These are phyloP conservation scores for Ceratobasidium papillatum DNA, from an alignment of 1,284 basidiomycete genomes.

Conservation along the genomic window DNA sequence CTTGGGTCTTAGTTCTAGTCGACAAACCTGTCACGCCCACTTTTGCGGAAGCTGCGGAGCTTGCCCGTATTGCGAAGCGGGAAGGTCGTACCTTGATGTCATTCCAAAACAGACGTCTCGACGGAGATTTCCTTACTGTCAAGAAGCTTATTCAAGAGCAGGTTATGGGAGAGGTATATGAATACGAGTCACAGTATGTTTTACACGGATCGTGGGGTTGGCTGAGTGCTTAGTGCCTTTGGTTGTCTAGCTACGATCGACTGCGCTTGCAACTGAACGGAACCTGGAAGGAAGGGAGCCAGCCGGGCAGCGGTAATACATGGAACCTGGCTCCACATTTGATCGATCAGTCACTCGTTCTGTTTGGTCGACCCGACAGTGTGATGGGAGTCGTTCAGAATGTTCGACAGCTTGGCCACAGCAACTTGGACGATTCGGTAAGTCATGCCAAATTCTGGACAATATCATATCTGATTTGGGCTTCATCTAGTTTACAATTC, in stretches of 20 bases:
- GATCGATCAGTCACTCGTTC: constrained; percentile 34
- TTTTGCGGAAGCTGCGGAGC: constrained; percentile 29
- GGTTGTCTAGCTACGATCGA: constrained; percentile 25
- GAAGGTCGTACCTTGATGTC: constrained; percentile 28
- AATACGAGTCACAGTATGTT: constrained; percentile 35
- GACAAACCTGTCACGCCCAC: constrained; percentile 39
- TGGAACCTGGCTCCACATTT: constrained; percentile 35
- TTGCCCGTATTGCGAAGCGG: constrained; percentile 31
- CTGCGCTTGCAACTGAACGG: constrained; percentile 30
- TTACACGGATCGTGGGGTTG: background rate
- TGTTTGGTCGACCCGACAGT: constrained; percentile 35
- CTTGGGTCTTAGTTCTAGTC: constrained; percentile 7
- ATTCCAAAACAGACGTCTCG: constrained; percentile 33
- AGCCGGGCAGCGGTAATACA: constrained; percentile 30
- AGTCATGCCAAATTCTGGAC: background rate
- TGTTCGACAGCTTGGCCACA: constrained; percentile 31
- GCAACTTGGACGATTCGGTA: constrained; percentile 35
- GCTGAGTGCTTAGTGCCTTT: background rate
- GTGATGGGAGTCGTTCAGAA: constrained; percentile 37
- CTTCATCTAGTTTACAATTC: constrained; percentile 23
- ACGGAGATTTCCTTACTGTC: constrained; percentile 36
- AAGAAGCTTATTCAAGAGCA: constrained; percentile 28
- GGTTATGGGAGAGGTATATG: constrained; percentile 22
- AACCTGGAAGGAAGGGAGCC: constrained; percentile 34
- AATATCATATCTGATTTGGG: background rate